Base-by-base conservation (phyloP, 2,329 filamentous ascomycete genomes). In the Thelonectria rubi region DNA sequence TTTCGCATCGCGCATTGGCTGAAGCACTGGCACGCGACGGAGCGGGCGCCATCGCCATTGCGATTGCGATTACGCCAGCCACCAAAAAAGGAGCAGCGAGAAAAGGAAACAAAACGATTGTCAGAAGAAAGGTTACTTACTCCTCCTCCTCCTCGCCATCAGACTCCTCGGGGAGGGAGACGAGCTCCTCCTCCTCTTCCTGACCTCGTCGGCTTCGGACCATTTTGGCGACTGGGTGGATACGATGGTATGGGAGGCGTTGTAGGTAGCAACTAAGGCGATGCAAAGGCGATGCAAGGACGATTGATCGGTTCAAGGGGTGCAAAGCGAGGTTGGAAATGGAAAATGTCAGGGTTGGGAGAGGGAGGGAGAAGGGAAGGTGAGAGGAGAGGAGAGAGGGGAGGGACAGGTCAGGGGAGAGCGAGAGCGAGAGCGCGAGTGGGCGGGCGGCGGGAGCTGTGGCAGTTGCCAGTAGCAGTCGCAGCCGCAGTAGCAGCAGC, bases 141-240 rank as follows among this genome's bases (percentile, higher is more conserved):
- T 84, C 83, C 72, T 84, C 81, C 72, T 84, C 82, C 69, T 84
- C 82, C 70, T 82, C 81, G 45, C 79, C 81, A 62, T 83, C 81
- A 49, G 80, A 79, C 49, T 79, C 82, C 62, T 83, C 82, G 55
- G 83, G 82, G 56, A 85, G 81, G 63, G 82, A 83, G 63, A 85
- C 80, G 34, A 85, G 81, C 76, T 84, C 82, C 60, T 84, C 82
- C 72, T 83, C 80, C 66, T 83, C 81, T 49, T 70, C 68, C 46
- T 60, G 58, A 55, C 58, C 58, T 60, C 58, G 58, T 55, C 58
- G 58, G 58, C 45, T 47, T 39, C 58, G 58, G 39, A 60, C 58
- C 58, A 60, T 60, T 34, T 52, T 51, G 46, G 20, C 21, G 39
- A 34, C 8, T 43, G 24, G 51, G 45, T 58, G 49, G 26, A 21